These are phyloP conservation scores for Vigna mungo DNA, from an alignment of 306 rosid genomes.

Conservation along the genomic window DNA sequence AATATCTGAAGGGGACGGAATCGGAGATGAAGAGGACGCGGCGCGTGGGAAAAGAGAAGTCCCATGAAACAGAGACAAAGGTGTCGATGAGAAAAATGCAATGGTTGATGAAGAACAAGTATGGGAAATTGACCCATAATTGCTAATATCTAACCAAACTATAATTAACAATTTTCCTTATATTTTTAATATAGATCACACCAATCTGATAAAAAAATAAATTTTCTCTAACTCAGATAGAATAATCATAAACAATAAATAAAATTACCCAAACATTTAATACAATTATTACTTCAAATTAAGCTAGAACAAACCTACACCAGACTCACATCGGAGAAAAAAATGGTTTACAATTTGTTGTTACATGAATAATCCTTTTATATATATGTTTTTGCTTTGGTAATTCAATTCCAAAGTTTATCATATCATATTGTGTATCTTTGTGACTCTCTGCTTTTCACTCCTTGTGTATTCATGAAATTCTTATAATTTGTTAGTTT, in stretches of 20 bases:
- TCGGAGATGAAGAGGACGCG: constrained; percentile 49
- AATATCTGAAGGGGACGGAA: neutral
- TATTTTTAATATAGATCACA: too few relatives aligned
- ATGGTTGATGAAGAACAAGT: constrained; percentile 60
- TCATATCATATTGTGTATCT: neutral
- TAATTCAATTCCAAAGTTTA: constrained; percentile 20
- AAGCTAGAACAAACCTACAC: too few relatives aligned
- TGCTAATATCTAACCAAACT: neutral
- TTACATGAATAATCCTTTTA: too few relatives aligned
- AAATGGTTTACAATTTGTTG: too few relatives aligned
- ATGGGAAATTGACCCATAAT: constrained; percentile 1
- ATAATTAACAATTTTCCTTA: neutral
- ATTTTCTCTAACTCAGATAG: too few relatives aligned
- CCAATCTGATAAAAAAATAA: too few relatives aligned
- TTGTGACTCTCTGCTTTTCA: neutral
- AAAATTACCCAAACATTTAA: too few relatives aligned
- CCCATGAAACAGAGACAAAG: constrained; percentile 32
- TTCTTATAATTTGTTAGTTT: neutral
- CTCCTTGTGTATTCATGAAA: neutral
- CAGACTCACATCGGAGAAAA: too few relatives aligned
- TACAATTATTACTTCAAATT: too few relatives aligned
- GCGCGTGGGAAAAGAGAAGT: constrained; percentile 51
- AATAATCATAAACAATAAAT: too few relatives aligned
- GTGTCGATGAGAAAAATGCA: constrained; percentile 42
- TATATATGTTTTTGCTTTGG: constrained; percentile 17